These are phyloP conservation scores for Pseudogymnoascus sp. DNA, from an alignment of 2,329 filamentous ascomycete species.

Conservation along the genomic window DNA sequence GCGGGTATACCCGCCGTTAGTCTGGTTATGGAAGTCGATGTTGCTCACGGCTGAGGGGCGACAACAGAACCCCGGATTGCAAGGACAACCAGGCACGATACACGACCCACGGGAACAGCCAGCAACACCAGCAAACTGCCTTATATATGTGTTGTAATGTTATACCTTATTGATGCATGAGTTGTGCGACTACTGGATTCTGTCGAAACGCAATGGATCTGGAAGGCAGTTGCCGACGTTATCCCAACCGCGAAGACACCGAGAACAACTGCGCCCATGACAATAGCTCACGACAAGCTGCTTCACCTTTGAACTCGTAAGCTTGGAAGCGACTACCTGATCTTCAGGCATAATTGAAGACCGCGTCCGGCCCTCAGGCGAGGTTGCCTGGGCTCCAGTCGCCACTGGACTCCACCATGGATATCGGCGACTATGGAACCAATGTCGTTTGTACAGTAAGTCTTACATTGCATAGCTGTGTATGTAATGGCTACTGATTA, in stretches of 20 bases:
- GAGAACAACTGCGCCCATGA: conserved; percentile 6
- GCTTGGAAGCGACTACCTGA: not conserved
- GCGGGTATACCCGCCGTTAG: conserved; percentile 1
- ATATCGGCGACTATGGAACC: conserved; percentile 29
- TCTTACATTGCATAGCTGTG: conserved; percentile 10
- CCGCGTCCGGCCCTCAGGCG: not conserved
- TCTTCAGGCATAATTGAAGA: not conserved
- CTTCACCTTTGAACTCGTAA: not conserved
- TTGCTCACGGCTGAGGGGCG: not conserved
- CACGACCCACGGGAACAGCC: conserved; percentile 2
- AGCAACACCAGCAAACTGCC: not conserved
- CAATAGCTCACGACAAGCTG: not conserved
- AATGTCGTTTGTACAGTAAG: conserved; percentile 30
- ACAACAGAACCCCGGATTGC: conserved; percentile 8
- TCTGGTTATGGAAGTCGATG: not conserved
- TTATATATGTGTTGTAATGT: not conserved
- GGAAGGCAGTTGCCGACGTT: not conserved
- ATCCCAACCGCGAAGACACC: not conserved
- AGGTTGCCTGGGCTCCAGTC: not conserved
- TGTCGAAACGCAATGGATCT: not conserved
- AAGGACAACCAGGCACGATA: conserved; percentile 3
- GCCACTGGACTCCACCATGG: conserved; percentile 23
- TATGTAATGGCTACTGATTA: not conserved
- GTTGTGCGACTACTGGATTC: not conserved
- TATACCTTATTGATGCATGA: not conserved